Conservation (phyloP, 2,329 filamentous ascomycete species). For the Cordyceps pruinosa region DNA sequence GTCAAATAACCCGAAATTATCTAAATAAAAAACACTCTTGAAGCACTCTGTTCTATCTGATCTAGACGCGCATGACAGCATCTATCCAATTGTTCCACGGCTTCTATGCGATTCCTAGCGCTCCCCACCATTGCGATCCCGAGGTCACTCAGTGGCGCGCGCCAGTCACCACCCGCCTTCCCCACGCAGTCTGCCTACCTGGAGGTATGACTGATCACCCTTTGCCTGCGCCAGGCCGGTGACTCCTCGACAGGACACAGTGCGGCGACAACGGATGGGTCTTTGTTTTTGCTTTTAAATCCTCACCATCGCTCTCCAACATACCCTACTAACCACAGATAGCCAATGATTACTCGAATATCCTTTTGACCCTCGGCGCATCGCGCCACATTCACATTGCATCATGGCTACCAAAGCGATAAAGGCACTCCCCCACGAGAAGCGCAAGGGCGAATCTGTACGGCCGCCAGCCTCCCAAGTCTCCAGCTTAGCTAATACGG, state of each 20-base stretch:
- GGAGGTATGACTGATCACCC: background rate
- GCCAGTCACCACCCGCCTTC: background rate
- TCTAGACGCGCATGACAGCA: background rate
- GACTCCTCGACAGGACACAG: slow-evolving; percentile 2
- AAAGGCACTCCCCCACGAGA: slow-evolving; percentile 67
- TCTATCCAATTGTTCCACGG: background rate
- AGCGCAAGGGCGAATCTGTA: slow-evolving; percentile 82
- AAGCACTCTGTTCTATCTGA: background rate
- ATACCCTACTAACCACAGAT: background rate
- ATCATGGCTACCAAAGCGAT: slow-evolving; percentile 48
- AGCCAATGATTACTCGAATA: slow-evolving; percentile 27
- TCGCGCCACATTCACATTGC: slow-evolving; percentile 20
- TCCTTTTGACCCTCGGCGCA: slow-evolving; percentile 10
- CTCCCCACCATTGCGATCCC: slow-evolving; percentile 2
- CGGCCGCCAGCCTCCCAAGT: slow-evolving; percentile 17
- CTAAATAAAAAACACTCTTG: background rate
- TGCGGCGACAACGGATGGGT: background rate
- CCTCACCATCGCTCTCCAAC: background rate
- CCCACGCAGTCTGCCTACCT: slow-evolving; percentile 7
- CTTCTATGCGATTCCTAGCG: background rate
- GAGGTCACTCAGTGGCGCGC: slow-evolving; percentile 7
- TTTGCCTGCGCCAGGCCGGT: background rate
- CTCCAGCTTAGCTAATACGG: background rate
- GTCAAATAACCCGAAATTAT: too few relatives aligned
- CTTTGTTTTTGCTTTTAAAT: background rate